phyloP scores from a whole-genome alignment of 2,329 filamentous ascomycete species.

The Microdochium nivale region DNA sequence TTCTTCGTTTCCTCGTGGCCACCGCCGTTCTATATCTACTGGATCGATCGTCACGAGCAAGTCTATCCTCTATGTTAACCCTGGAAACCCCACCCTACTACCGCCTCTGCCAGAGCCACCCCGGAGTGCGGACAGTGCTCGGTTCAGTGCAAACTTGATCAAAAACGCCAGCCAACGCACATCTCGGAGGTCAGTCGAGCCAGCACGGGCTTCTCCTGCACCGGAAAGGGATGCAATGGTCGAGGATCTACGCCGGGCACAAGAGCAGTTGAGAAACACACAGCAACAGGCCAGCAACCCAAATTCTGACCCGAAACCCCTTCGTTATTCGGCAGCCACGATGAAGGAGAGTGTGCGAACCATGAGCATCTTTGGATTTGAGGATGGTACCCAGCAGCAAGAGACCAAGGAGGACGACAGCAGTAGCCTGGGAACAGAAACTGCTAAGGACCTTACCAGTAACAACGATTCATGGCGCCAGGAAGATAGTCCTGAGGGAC shows the following conservation, averaged over 20 bases:
- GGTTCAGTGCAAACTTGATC: constrained; percentile 41
- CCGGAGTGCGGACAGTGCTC: constrained; percentile 27
- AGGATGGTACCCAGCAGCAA: background rate
- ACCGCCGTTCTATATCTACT: constrained; percentile 40
- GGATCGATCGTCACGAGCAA: constrained; percentile 35
- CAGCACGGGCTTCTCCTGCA: background rate
- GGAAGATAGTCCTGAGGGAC: constrained; percentile 13
- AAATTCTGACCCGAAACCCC: background rate
- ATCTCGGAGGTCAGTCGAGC: too few species aligned
- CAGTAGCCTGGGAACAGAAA: background rate
- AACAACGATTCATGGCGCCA: constrained; percentile 30
- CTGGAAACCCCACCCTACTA: constrained; percentile 39
- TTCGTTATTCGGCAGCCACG: background rate
- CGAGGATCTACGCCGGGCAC: background rate
- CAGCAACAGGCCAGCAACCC: background rate
- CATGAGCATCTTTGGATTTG: background rate
- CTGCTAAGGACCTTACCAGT: constrained; percentile 36
- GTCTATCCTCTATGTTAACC: constrained; percentile 32
- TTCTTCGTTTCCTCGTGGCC: constrained; percentile 25
- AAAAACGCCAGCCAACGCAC: constrained; percentile 45
- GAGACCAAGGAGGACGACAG: background rate
- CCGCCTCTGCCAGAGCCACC: constrained; percentile 42
- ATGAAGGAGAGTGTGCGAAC: background rate
- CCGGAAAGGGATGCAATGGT: background rate
- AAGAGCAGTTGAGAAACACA: background rate